These are phyloP conservation scores for Staphylotrichum longicolle DNA, from an alignment of 495 filamentous ascomycete genomes.

Conservation along the genomic window DNA sequence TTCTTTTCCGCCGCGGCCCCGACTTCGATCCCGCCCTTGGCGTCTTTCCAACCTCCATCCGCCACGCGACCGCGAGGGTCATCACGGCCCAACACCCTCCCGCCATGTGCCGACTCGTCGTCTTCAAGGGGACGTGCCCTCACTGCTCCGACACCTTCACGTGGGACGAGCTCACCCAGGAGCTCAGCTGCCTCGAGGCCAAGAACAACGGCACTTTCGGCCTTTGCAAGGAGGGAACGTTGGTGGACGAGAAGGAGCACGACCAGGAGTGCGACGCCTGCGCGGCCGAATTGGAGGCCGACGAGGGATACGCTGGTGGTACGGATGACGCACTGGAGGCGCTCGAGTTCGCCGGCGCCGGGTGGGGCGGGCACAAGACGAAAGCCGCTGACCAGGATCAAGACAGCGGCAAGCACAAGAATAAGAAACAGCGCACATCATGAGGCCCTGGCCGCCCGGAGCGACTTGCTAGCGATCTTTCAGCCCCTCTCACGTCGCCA, in stretches of 20 bases:
- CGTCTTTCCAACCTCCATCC: neutral
- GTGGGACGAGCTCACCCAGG: constrained; percentile 36
- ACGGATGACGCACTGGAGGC: constrained; percentile 23
- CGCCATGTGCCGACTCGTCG: constrained; percentile 38
- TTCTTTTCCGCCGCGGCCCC: neutral
- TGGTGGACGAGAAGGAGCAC: constrained; percentile 33
- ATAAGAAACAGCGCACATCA: constrained; percentile 27
- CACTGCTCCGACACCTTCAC: constrained; percentile 28
- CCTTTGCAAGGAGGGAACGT: constrained; percentile 30
- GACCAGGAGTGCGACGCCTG: constrained; percentile 41
- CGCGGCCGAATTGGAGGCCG: constrained; percentile 27
- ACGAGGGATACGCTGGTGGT: constrained; percentile 36
- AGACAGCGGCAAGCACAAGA: constrained; percentile 22
- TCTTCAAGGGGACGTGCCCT: constrained; percentile 36
- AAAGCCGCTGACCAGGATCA: constrained; percentile 20
- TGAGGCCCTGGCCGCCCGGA: constrained; percentile 10
- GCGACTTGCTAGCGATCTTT: no score
- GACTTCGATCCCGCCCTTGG: neutral
- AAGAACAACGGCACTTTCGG: constrained; percentile 40
- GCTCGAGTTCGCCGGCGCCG: constrained; percentile 7
- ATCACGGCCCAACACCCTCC: neutral
- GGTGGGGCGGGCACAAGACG: constrained; percentile 1
- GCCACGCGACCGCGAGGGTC: neutral
- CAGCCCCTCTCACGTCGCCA: no score
- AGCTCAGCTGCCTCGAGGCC: constrained; percentile 40